Evolutionary conservation across 1,139 yeast genomes (phyloP).

Genomic region (Candida anutae): DNA sequence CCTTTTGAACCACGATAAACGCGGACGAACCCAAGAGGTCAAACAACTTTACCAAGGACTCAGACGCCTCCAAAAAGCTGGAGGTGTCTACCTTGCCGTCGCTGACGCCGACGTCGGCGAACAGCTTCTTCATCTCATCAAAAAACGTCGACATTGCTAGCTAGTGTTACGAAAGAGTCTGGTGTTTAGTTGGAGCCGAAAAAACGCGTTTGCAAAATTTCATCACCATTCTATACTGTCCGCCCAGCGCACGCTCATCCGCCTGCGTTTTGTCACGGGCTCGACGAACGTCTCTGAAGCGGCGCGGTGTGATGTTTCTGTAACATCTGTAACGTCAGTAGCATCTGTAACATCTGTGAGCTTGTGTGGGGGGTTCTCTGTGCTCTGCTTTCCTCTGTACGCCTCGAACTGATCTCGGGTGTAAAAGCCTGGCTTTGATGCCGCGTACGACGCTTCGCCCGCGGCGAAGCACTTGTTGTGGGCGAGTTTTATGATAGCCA

Average conservation of each 20-base stretch:
- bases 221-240: constrained; percentile 8
- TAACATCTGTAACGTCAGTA: not conserved
- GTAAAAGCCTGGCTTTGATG: constrained; percentile 22
- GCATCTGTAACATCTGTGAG: no score
- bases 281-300: no score
- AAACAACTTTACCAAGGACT: constrained; percentile 73
- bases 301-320: not conserved
- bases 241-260: constrained; percentile 7
- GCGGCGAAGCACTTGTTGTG: constrained; percentile 11
- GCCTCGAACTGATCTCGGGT: constrained; percentile 21
- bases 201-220: constrained; percentile 1
- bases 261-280: no score
- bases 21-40: constrained; percentile 84
- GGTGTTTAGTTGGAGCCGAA: no score
- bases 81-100: constrained; percentile 64
- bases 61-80: constrained; percentile 76
- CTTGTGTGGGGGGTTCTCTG: no score
- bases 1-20: constrained; percentile 76
- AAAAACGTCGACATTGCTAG: constrained; percentile 46
- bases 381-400: constrained; percentile 8
- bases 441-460: not conserved
- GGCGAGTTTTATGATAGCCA: constrained; percentile 51
- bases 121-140: constrained; percentile 67
- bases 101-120: constrained; percentile 62
- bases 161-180: not conserved